A percentile compares a stretch with the other conserved stretches of the same genome.
Conservation (phyloP, 148 eudicot genomes). For the Amaranthus hypochondriacus region DNA sequence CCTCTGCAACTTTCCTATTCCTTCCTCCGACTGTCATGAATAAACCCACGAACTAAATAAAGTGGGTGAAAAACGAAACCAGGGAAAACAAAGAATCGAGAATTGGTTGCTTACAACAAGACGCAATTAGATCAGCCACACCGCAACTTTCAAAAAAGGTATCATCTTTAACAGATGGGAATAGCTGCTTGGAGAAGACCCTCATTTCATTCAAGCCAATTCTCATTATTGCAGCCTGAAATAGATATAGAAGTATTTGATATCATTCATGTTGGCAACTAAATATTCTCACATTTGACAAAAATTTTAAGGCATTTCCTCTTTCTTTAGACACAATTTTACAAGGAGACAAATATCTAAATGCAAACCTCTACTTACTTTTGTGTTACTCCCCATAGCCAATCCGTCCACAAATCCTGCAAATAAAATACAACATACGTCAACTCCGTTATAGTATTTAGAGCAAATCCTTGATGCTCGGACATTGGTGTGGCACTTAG, state of each 20-base stretch:
- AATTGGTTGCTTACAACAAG: conserved; percentile 67
- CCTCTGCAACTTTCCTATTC: conserved; percentile 91
- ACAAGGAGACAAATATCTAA: background rate
- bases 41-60: background rate
- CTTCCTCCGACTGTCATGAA: conserved; percentile 80
- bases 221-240: conserved; percentile 97
- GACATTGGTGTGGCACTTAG: too few species aligned
- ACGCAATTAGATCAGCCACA: conserved; percentile 91
- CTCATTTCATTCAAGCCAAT: conserved; percentile 97
- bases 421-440: background rate
- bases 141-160: conserved; percentile 99
- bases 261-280: background rate
- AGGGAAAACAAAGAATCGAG: background rate
- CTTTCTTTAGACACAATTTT: background rate
- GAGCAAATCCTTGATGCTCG: background rate
- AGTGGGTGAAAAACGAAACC: background rate
- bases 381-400: conserved; percentile 92
- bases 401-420: conserved; percentile 95
- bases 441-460: background rate
- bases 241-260: background rate
- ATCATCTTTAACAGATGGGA: conserved; percentile 74
- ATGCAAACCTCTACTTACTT: conserved; percentile 38
- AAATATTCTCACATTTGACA: background rate
- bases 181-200: conserved; percentile 82
- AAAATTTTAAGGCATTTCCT: background rate